Conservation (phyloP, 495 filamentous ascomycete genomes). For the Chlorociboria aeruginascens region DNA sequence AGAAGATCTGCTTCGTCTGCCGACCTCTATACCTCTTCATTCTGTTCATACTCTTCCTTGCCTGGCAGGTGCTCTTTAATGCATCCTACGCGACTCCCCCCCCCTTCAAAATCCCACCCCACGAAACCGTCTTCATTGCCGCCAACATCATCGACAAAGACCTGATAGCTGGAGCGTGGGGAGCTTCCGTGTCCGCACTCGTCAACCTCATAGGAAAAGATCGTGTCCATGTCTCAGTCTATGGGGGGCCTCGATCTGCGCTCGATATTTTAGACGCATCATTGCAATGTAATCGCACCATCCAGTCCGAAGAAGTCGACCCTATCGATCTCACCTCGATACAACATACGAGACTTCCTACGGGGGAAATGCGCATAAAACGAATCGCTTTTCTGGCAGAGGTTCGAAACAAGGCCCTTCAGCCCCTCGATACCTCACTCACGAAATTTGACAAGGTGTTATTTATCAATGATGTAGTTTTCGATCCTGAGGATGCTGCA, state of each 20-base stretch:
- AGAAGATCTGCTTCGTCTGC: slow-evolving; percentile 5
- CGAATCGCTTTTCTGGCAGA: slow-evolving; percentile 70
- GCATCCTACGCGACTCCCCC: slow-evolving; percentile 7
- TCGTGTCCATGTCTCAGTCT: slow-evolving; percentile 47
- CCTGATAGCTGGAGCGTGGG: slow-evolving; percentile 56
- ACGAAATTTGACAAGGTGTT: slow-evolving; percentile 54
- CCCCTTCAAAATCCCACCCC: slow-evolving; percentile 20
- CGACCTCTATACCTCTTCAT: slow-evolving; percentile 12
- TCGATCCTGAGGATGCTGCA: slow-evolving; percentile 54
- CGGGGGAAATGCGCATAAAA: slow-evolving; percentile 46
- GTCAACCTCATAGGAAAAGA: slow-evolving; percentile 47
- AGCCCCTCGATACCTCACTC: slow-evolving; percentile 39
- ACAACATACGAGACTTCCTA: slow-evolving; percentile 45
- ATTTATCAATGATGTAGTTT: slow-evolving; percentile 67
- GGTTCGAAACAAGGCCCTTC: slow-evolving; percentile 61
- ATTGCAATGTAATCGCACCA: slow-evolving; percentile 37
- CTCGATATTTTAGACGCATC: slow-evolving; percentile 27
- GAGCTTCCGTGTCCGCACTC: slow-evolving; percentile 44
- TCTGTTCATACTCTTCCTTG: slow-evolving; percentile 3
- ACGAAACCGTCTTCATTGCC: slow-evolving; percentile 65
- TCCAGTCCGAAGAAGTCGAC: slow-evolving; percentile 32
- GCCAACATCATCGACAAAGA: slow-evolving; percentile 58
- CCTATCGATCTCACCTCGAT: slow-evolving; percentile 40
- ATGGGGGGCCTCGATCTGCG: slow-evolving; percentile 40
- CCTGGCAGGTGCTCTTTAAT: slow-evolving; percentile 10